Evolutionary conservation across 129 eudicot genomes (phyloP), one percentile per base, ranked within the genome.

Genomic region (Deinandra increscens): DNA sequence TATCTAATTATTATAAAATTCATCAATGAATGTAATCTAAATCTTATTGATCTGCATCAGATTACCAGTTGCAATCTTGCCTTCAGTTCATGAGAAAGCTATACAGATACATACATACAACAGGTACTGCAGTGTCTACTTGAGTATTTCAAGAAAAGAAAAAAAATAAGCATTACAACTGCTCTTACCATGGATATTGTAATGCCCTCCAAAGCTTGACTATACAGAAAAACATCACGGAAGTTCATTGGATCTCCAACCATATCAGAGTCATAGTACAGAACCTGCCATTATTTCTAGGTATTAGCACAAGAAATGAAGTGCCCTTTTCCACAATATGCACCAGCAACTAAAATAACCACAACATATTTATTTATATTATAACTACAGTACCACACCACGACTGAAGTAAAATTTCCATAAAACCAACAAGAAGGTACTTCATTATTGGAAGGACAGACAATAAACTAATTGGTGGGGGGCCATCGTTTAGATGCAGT

Each of bases 151-250:
- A 39, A 70, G 75, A 34, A n/a, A n/a, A 12, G 7, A 22, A 14
- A 46, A 45, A 4, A 4, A 45, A 7, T 38, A 23, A 38, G 19
- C 29, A 34, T 56, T 55, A 46, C 14, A 59, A 36, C 8, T 64
- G 31, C 51, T 49, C 68, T 42, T 79, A 90, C 97, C 97, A 90
- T 87, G 37, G 84, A 81, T 79, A 90, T 90, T 44, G 89, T 65
- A 66, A 90, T 90, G 53, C 97, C 97, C 81, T 90, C 97, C 87
- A 90, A 85, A 68, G 97, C 95, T 84, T 87, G 95, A 69, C 97
- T 90, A 77, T 85, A 87, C 26, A 90, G 97, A 75, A 87, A 90
- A 59, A 84, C 97, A 80, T 87, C 97, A 71, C 75, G 91, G 50
- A 90, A 90, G 56, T 77, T 87, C 97, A 87, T 71, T 19, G 97